Percentiles rank a stretch among this genome's conserved stretches.
phyloP scores from a whole-genome alignment of 495 filamentous ascomycete species.

The Symbiotaphrina buchneri region DNA sequence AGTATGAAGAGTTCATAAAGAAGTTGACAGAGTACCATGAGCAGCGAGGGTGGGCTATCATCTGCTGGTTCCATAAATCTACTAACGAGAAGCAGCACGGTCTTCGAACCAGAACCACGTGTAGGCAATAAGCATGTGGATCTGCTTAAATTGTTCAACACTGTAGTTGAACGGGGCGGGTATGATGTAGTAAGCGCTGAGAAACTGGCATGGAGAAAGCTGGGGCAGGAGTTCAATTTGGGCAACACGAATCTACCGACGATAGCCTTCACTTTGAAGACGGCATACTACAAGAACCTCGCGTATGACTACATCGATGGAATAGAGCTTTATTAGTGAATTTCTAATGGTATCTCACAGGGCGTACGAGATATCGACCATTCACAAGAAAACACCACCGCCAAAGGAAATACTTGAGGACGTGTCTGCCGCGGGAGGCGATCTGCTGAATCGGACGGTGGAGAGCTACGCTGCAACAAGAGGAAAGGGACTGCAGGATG shows the following conservation, averaged over 20 bases:
- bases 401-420: constrained; percentile 66
- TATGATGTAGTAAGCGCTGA: constrained; percentile 64
- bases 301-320: constrained; percentile 17
- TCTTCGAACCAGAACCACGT: constrained; percentile 48
- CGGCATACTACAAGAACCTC: constrained; percentile 63
- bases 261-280: constrained; percentile 55
- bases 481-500: constrained; percentile 12
- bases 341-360: constrained; percentile 11
- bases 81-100: constrained; percentile 22
- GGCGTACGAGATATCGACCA: constrained; percentile 55
- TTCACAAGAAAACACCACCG: constrained; percentile 51
- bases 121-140: constrained; percentile 50
- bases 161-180: constrained; percentile 45
- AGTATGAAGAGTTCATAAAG: constrained; percentile 48
- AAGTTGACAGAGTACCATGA: constrained; percentile 41
- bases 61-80: neutral
- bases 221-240: constrained; percentile 41
- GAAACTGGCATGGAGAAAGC: constrained; percentile 54
- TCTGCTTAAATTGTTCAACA: constrained; percentile 44
- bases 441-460: constrained; percentile 48
- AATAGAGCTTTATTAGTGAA: neutral
- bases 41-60: constrained; percentile 29
- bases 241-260: constrained; percentile 41
- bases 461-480: constrained; percentile 38
- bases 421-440: constrained; percentile 49